Base-by-base conservation (phyloP, 2,329 filamentous ascomycete species). In the Didymella segeticola region DNA sequence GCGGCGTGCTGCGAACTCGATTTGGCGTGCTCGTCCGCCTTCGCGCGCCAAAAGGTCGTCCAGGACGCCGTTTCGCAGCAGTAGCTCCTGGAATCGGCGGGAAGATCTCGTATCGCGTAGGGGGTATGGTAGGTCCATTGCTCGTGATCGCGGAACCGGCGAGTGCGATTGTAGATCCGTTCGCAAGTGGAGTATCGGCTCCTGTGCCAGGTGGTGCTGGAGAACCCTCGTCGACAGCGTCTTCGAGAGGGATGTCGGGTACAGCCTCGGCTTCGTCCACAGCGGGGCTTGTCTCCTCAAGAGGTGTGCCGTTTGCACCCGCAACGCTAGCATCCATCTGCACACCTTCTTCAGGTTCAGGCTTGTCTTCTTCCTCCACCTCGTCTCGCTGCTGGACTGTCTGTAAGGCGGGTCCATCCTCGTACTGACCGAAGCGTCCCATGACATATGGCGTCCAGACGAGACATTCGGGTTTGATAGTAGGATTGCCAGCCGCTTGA, bases 391-490 rank as follows among this genome's bases (percentile, higher is more conserved):
- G 91, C 11, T 93, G 93, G 47, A 98, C 90, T 1, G 93, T 89
- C 60, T 91, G 93, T 50, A 98, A 79, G 6, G 88, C 83, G 5
- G 90, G 90, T 5, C 88, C 90, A 43, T 92, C 84, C 69, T 96
- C 91, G 65, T 95, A 93, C 66, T 91, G 90, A 4, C 88, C 89
- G 29, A 89, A 86, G 38, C 91, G 86, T 22, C 95, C 93, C 92
- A 97, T 98, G 34, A 98, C 87, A 72, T 96, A 99, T 0, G 95
- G 95, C 12, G 93, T 97, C 95, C 95, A 99, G 10, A 93, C 89
- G 22, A 99, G 82, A 15, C 87, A 87, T 37, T 89, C 86, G 0
- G 89, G 86, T 61, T 95, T 89, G 29, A 99, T 84, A 65, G 87
- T 89, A 19, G 96, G 90, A 63, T 96, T 96, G 9, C 89, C 87